Percentiles rank a stretch among this genome's conserved stretches.
Evolutionary conservation across 2,329 filamentous ascomycete species (phyloP).

Genomic region (Aspergillus udagawae): DNA sequence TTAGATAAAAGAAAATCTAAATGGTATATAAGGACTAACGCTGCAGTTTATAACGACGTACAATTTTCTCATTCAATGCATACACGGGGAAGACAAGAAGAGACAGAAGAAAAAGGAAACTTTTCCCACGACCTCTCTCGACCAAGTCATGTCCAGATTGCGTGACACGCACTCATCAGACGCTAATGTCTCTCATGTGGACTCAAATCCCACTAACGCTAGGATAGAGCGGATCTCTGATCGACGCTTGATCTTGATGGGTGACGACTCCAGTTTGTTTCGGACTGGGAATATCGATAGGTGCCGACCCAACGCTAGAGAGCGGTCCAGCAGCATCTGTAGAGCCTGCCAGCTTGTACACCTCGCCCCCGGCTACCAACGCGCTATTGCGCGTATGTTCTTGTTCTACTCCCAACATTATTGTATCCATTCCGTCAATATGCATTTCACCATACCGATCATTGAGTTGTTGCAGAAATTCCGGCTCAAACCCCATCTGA

Average conservation of each 20-base stretch:
- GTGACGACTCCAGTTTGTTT: slow-evolving; percentile 9
- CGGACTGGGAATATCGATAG: slow-evolving; percentile 19
- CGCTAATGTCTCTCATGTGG: not conserved
- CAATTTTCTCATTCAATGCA: not conserved
- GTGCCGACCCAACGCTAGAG: slow-evolving; percentile 9
- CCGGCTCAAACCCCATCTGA: slow-evolving; percentile 38
- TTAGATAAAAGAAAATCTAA: not conserved
- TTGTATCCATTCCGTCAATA: slow-evolving; percentile 25
- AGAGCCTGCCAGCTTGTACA: slow-evolving; percentile 1
- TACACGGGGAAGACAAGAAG: not conserved
- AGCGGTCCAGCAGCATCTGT: not conserved
- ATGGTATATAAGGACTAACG: not conserved
- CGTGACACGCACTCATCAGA: not conserved
- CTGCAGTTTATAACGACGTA: not conserved
- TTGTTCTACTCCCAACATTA: slow-evolving; percentile 18
- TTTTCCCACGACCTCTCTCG: not conserved
- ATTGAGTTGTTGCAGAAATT: slow-evolving; percentile 35
- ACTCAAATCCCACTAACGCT: slow-evolving; percentile 1
- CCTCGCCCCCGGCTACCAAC: not conserved
- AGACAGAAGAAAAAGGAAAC: not conserved
- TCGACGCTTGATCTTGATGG: not conserved
- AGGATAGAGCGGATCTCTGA: not conserved
- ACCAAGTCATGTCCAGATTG: not conserved
- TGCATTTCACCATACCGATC: slow-evolving; percentile 32
- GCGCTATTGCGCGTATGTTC: slow-evolving; percentile 8